Conservation (phyloP, 768 basidiomycete species). For the Rubroboletus satanas region DNA sequence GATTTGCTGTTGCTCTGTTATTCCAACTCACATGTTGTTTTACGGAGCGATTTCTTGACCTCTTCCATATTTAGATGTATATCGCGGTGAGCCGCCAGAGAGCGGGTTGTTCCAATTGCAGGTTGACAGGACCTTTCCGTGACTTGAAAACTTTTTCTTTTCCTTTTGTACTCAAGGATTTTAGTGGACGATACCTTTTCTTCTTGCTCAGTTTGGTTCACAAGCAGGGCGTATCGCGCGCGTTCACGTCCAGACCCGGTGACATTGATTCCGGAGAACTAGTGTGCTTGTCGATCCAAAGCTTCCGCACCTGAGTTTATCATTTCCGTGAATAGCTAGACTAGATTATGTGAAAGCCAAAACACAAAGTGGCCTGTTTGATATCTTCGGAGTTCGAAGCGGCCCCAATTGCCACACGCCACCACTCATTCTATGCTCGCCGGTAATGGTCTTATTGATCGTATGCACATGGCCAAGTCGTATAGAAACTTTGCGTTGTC, state of each 20-base stretch:
- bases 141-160: not conserved
- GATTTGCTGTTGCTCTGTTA: not conserved
- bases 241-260: not conserved
- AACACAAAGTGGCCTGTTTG: too few species aligned
- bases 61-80: slow-evolving; percentile 10
- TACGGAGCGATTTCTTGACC: not conserved
- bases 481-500: too few species aligned
- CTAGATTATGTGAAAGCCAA: too few species aligned
- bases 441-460: too few species aligned
- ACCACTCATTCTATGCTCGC: too few species aligned
- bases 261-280: not conserved
- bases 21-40: not conserved
- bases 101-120: not conserved
- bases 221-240: too few species aligned
- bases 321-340: too few species aligned
- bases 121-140: not conserved
- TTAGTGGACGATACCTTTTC: not conserved
- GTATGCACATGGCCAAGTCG: too few species aligned
- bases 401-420: too few species aligned
- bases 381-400: too few species aligned
- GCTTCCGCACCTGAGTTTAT: not conserved
- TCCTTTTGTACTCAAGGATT: slow-evolving; percentile 1
- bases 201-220: not conserved
- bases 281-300: not conserved
- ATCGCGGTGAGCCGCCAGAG: too few species aligned